Evolutionary conservation across 257 asterid species (phyloP).

Genomic region (Solanum lignicaule): DNA sequence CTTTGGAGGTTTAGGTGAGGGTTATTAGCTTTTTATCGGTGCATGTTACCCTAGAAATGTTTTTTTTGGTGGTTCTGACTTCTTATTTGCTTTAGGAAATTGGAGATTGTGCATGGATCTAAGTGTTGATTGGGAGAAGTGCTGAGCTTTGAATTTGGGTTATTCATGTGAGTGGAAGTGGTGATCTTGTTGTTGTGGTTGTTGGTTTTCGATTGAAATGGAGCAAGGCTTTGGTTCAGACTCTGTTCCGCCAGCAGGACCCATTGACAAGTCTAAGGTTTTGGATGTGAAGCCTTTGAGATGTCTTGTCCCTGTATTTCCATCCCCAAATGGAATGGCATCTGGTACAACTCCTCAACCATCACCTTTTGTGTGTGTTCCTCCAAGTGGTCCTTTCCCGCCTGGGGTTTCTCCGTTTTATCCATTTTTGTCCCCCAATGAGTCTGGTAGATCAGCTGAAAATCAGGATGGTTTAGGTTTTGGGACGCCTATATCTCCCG

Average conservation of each 20-base stretch:
- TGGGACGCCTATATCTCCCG: conserved; percentile 37
- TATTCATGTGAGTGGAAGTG: conserved; percentile 2
- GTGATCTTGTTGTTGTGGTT: not conserved
- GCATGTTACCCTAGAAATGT: not conserved
- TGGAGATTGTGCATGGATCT: conserved; percentile 1
- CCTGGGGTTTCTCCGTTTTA: conserved; percentile 79
- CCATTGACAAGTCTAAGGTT: conserved; percentile 72
- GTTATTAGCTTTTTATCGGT: not conserved
- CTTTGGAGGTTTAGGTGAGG: not conserved
- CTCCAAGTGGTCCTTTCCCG: conserved; percentile 93
- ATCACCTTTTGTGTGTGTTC: conserved; percentile 74
- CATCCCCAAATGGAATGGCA: conserved; percentile 41
- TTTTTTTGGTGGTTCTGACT: not conserved
- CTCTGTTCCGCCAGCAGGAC: conserved; percentile 29
- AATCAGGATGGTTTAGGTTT: conserved; percentile 18
- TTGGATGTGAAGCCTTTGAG: conserved; percentile 69
- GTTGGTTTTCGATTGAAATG: conserved; percentile 24
- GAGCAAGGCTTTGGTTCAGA: conserved; percentile 51
- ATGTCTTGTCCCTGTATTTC: conserved; percentile 72
- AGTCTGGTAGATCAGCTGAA: conserved; percentile 14
- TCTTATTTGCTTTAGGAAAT: not conserved
- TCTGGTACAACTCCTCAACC: conserved; percentile 49
- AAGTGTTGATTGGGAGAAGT: not conserved
- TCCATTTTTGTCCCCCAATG: conserved; percentile 44
- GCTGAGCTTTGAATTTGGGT: conserved; percentile 1